phyloP scores from a whole-genome alignment of 1,139 yeast species.

The Magnusiomyces clavatus region DNA sequence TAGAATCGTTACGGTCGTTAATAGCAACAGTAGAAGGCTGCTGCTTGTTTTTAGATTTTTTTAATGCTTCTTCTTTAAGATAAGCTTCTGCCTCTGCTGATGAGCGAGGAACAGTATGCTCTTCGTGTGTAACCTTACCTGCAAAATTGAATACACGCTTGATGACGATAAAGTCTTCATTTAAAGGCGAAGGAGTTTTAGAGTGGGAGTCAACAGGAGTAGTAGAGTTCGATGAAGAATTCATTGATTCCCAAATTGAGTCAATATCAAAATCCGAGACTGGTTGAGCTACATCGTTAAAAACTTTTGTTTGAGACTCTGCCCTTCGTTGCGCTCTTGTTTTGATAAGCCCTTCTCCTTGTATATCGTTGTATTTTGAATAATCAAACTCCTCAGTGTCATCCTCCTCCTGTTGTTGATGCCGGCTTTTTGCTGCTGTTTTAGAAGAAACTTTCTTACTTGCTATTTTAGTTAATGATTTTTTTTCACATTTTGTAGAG shows the following conservation, averaged over 20 bases:
- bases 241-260: constrained; percentile 48
- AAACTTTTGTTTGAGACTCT: constrained; percentile 30
- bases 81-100: constrained; percentile 88
- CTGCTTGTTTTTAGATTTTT: constrained; percentile 7
- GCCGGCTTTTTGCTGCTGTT: too few relatives aligned
- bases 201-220: background rate
- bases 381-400: constrained; percentile 25
- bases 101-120: constrained; percentile 62
- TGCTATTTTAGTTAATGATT: constrained; percentile 9
- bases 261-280: constrained; percentile 37
- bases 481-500: constrained; percentile 1
- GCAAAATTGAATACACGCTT: constrained; percentile 82
- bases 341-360: constrained; percentile 45
- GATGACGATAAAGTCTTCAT: constrained; percentile 53
- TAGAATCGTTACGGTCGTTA: constrained; percentile 16
- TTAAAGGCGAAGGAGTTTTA: background rate
- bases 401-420: too few relatives aligned
- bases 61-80: constrained; percentile 30
- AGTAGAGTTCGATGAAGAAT: constrained; percentile 17
- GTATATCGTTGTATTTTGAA: constrained; percentile 37
- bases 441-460: constrained; percentile 16
- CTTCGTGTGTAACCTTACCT: constrained; percentile 71
- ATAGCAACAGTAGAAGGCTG: constrained; percentile 11
- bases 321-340: constrained; percentile 47
- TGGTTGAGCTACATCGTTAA: constrained; percentile 19